Evolutionary conservation across 371 early-diverging fungal species (phyloP).

Genomic region (Mortierella sp.): DNA sequence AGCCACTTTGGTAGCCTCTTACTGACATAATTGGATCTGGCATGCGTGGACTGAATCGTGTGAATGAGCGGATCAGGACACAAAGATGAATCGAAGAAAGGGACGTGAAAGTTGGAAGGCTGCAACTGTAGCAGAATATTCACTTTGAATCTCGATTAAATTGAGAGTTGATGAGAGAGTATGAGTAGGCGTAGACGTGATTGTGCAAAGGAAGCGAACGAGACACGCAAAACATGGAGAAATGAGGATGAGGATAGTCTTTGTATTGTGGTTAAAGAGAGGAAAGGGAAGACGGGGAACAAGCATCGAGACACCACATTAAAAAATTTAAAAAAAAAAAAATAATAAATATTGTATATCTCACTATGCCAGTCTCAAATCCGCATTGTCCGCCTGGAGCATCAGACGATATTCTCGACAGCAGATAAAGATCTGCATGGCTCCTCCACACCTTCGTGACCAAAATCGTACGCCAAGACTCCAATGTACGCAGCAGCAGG

Average conservation of each 20-base stretch:
- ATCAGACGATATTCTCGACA: too few species aligned
- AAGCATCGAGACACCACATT: too few species aligned
- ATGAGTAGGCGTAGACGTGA: constrained; percentile 6
- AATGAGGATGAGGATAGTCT: constrained; percentile 5
- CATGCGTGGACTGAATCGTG: constrained; percentile 12
- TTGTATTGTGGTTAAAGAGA: neutral
- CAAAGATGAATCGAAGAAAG: neutral
- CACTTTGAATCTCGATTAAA: constrained; percentile 19
- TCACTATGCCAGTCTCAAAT: too few species aligned
- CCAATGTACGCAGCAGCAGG: too few species aligned
- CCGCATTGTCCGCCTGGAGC: too few species aligned
- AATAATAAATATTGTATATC: too few species aligned
- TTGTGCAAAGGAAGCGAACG: constrained; percentile 8
- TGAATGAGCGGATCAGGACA: neutral
- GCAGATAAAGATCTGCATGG: too few species aligned
- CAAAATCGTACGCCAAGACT: too few species aligned
- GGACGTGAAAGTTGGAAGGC: neutral
- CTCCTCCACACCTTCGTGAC: too few species aligned
- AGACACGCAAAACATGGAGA: constrained; percentile 28
- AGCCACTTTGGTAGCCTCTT: constrained; percentile 44
- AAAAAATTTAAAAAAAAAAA: too few species aligned
- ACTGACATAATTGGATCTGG: constrained; percentile 42
- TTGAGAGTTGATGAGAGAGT: constrained; percentile 3
- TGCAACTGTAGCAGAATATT: neutral
- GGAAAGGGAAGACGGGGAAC: neutral